These are phyloP conservation scores for Amanita rubescens DNA, from an alignment of 768 basidiomycete species.

Conservation along the genomic window DNA sequence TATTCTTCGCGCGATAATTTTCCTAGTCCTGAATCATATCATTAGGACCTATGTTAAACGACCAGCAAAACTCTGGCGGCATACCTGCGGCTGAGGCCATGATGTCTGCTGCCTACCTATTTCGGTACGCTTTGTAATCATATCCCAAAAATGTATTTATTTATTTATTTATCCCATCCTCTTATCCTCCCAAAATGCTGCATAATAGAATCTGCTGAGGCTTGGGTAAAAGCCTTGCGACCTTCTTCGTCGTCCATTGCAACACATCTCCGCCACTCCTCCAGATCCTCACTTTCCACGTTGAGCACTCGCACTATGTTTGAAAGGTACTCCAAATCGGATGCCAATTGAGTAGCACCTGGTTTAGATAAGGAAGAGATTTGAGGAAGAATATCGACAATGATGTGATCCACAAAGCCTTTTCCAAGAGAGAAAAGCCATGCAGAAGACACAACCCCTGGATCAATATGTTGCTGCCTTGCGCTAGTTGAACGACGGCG, in stretches of 20 bases:
- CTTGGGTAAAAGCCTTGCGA: slow-evolving; percentile 23
- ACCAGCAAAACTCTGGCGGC: background rate
- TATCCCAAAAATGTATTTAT: background rate
- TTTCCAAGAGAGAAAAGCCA: slow-evolving; percentile 93
- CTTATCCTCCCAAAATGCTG: slow-evolving; percentile 14
- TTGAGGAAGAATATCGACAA: slow-evolving; percentile 58
- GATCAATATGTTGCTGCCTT: slow-evolving; percentile 39
- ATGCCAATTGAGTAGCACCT: slow-evolving; percentile 78
- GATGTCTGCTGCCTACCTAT: background rate
- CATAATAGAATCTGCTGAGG: slow-evolving; percentile 26
- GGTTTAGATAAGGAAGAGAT: slow-evolving; percentile 53
- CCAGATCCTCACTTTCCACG: slow-evolving; percentile 76
- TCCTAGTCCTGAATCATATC: slow-evolving; percentile 41
- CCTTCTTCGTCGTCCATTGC: slow-evolving; percentile 52
- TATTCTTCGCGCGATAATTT: slow-evolving; percentile 95
- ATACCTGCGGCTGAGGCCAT: slow-evolving; percentile 39
- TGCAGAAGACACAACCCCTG: slow-evolving; percentile 79
- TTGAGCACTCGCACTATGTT: slow-evolving; percentile 90
- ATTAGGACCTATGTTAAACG: slow-evolving; percentile 10
- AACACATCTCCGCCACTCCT: slow-evolving; percentile 69
- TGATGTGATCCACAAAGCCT: slow-evolving; percentile 69
- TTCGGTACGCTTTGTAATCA: background rate
- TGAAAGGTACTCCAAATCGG: slow-evolving; percentile 83
- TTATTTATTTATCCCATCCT: slow-evolving; percentile 15
- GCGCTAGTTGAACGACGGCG: slow-evolving; percentile 27